Percentiles rank a stretch among this genome's conserved stretches.
Conservation (phyloP, 768 basidiomycete species). For the Dentipellis sp. region DNA sequence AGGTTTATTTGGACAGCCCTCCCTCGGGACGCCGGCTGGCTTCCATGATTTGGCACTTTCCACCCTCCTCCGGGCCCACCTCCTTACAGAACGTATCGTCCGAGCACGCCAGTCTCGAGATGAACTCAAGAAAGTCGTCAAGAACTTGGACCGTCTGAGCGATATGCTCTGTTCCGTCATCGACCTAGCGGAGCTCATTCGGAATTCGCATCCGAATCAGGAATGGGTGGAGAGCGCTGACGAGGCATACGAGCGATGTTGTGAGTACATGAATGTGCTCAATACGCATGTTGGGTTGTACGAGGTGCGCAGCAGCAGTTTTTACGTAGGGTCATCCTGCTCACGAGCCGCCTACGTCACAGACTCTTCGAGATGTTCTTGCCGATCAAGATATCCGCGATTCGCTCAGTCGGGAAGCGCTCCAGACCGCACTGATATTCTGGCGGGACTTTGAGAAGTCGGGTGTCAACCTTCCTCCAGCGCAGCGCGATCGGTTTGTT, state of each 20-base stretch:
- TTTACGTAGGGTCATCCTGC: slow-evolving; percentile 4
- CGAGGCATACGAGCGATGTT: slow-evolving; percentile 81
- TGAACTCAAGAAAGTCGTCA: slow-evolving; percentile 81
- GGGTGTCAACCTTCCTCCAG: slow-evolving; percentile 79
- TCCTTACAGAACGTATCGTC: slow-evolving; percentile 79
- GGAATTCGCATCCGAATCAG: slow-evolving; percentile 87
- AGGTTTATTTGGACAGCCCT: slow-evolving; percentile 80
- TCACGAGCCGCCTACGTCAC: slow-evolving; percentile 1
- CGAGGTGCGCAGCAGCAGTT: slow-evolving; percentile 45
- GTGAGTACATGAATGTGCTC: slow-evolving; percentile 95
- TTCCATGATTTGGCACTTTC: slow-evolving; percentile 69
- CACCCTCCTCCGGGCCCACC: slow-evolving; percentile 70
- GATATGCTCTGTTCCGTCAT: slow-evolving; percentile 95
- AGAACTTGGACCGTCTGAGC: slow-evolving; percentile 93
- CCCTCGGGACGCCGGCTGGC: slow-evolving; percentile 58
- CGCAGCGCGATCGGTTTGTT: slow-evolving; percentile 75
- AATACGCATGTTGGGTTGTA: slow-evolving; percentile 92
- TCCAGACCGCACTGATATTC: slow-evolving; percentile 86
- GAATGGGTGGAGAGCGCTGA: slow-evolving; percentile 81
- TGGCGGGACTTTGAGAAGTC: slow-evolving; percentile 97
- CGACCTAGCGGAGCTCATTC: slow-evolving; percentile 88
- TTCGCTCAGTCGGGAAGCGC: slow-evolving; percentile 64
- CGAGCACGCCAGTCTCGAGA: slow-evolving; percentile 59
- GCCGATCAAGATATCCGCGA: slow-evolving; percentile 57
- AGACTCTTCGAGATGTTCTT: slow-evolving; percentile 68